A percentile compares a stretch with the other conserved stretches of the same genome.
Conservation (phyloP, 1,284 basidiomycete species). For the Stereum hirsutum region DNA sequence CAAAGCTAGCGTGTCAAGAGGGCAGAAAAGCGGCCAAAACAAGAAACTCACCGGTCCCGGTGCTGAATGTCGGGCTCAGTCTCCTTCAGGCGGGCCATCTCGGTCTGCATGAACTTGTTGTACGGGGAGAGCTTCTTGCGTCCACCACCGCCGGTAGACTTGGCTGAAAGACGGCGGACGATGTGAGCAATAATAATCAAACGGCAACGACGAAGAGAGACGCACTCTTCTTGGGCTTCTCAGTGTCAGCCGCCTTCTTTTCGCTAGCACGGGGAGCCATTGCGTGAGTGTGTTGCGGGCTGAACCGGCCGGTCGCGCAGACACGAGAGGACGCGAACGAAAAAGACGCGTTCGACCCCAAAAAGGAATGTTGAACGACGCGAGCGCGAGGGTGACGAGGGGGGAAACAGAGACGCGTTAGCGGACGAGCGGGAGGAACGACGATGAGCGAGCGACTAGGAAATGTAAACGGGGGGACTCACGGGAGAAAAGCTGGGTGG, state of each 20-base stretch:
- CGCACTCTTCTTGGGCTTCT: constrained; percentile 14
- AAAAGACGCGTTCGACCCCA: constrained; percentile 1
- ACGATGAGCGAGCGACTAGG: background rate
- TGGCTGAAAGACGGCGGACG: constrained; percentile 19
- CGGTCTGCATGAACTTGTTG: constrained; percentile 75
- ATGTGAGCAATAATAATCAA: background rate
- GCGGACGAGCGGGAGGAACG: background rate
- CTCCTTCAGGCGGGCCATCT: constrained; percentile 68
- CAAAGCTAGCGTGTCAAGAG: background rate
- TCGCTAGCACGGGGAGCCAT: constrained; percentile 11
- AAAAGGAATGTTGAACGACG: background rate
- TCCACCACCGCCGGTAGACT: constrained; percentile 29
- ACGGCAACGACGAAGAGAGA: background rate
- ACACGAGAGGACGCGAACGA: background rate
- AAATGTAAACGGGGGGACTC: background rate
- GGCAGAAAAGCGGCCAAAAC: background rate
- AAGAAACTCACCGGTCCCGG: constrained; percentile 52
- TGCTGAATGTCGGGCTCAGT: constrained; percentile 60
- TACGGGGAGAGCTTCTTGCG: constrained; percentile 56
- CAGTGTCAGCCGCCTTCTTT: constrained; percentile 11
- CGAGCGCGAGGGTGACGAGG: constrained; percentile 1
- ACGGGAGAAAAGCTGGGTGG: background rate
- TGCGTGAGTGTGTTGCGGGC: background rate
- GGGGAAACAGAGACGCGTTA: background rate
- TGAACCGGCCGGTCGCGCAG: background rate